Conservation (phyloP, 1,284 basidiomycete genomes). For the Ganoderma leucocontextum region DNA sequence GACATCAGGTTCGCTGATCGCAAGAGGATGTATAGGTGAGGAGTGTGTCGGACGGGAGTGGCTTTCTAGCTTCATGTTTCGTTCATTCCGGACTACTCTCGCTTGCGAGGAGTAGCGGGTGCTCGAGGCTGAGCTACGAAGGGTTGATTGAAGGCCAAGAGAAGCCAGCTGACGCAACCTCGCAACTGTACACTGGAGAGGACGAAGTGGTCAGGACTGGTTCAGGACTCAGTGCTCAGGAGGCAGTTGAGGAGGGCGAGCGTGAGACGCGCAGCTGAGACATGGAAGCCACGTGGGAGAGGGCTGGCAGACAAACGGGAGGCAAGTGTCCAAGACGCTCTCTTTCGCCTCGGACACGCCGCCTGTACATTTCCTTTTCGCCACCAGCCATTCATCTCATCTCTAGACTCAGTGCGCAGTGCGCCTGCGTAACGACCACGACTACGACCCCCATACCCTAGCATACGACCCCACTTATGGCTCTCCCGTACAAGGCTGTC, state of each 20-base stretch:
- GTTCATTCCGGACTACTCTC: background rate
- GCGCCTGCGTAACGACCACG: slow-evolving; percentile 55
- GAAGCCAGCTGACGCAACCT: background rate
- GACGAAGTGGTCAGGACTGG: background rate
- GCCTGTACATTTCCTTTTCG: slow-evolving; percentile 28
- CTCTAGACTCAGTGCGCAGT: slow-evolving; percentile 58
- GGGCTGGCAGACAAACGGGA: slow-evolving; percentile 6
- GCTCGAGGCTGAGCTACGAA: background rate
- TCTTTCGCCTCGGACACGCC: slow-evolving; percentile 17
- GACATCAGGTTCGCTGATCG: background rate
- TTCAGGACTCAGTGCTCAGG: no score
- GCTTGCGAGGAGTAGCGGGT: background rate
- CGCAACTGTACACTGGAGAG: background rate
- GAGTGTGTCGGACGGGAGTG: background rate
- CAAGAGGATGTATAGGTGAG: background rate
- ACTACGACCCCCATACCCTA: slow-evolving; percentile 36
- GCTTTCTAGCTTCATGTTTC: background rate
- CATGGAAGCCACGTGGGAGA: slow-evolving; percentile 27
- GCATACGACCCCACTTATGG: slow-evolving; percentile 41
- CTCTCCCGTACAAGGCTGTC: slow-evolving; percentile 61
- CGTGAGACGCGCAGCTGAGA: background rate
- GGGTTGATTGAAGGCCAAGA: background rate
- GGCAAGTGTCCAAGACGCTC: slow-evolving; percentile 15
- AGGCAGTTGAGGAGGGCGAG: no score
- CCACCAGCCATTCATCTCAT: slow-evolving; percentile 42